phyloP scores from a whole-genome alignment of 352 stramenopile species.

The Phytophthora megakarya region DNA sequence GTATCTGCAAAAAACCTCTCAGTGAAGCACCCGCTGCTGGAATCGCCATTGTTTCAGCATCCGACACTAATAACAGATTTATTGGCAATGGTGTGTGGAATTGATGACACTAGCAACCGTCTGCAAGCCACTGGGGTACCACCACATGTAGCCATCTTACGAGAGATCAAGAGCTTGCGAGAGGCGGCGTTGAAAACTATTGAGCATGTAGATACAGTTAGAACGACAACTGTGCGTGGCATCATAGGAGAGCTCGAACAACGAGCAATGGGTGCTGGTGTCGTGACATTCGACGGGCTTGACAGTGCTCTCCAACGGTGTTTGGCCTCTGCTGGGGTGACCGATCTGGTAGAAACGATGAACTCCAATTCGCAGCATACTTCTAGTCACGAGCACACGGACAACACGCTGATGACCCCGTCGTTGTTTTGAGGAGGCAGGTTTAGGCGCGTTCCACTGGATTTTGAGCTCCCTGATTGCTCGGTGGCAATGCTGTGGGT shows the following conservation, averaged over 20 bases:
- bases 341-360: background rate
- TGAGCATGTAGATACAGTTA: constrained; percentile 3
- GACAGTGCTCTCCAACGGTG: constrained; percentile 2
- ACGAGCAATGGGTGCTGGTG: constrained; percentile 17
- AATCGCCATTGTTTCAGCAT: constrained; percentile 17
- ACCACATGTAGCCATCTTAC: constrained; percentile 17
- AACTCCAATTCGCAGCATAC: background rate
- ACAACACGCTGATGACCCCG: background rate
- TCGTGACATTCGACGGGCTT: constrained; percentile 15
- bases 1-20: background rate
- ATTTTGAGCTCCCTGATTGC: constrained; percentile 9
- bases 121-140: constrained; percentile 19
- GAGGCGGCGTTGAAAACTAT: constrained; percentile 1
- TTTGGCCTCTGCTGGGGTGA: background rate
- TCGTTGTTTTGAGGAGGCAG: constrained; percentile 4
- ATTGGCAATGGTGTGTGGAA: background rate
- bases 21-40: background rate
- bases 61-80: background rate
- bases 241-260: constrained; percentile 17
- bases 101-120: background rate
- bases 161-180: constrained; percentile 15
- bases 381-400: background rate
- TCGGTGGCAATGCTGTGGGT: constrained; percentile 5
- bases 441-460: constrained; percentile 4
- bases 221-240: constrained; percentile 2